A percentile compares a stretch with the other conserved stretches of the same genome.
Conservation (phyloP, 2,329 filamentous ascomycete genomes). For the Fusarium chaquense region DNA sequence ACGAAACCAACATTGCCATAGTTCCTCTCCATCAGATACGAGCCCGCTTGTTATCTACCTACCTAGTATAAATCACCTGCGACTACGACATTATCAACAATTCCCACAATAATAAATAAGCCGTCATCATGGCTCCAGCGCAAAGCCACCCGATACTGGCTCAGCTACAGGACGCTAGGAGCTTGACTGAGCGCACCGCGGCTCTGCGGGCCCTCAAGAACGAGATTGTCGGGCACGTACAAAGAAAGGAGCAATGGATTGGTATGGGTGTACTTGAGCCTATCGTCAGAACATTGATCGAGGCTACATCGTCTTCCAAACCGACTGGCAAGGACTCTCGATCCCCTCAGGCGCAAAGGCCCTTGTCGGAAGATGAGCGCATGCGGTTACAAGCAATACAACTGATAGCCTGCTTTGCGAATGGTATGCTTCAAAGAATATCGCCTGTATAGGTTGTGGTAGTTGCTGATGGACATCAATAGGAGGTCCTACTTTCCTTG, state of each 20-base stretch:
- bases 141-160: constrained; percentile 66
- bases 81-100: not conserved
- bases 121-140: constrained; percentile 64
- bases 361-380: constrained; percentile 72
- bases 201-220: constrained; percentile 85
- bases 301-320: constrained; percentile 50
- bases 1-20: constrained; percentile 22
- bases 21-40: constrained; percentile 20
- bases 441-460: not conserved
- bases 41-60: not conserved
- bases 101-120: constrained; percentile 7
- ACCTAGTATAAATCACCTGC: constrained; percentile 3
- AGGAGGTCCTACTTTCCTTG: constrained; percentile 85
- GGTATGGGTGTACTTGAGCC: constrained; percentile 74
- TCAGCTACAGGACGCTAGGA: constrained; percentile 67
- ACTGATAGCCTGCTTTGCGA: constrained; percentile 85
- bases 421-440: constrained; percentile 69
- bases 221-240: constrained; percentile 86
- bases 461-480: constrained; percentile 38
- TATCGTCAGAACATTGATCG: constrained; percentile 61
- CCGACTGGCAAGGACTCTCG: constrained; percentile 56
- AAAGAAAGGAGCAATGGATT: constrained; percentile 86
- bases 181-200: constrained; percentile 64
- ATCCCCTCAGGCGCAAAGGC: constrained; percentile 50
- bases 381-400: constrained; percentile 83